Evolutionary conservation across 768 basidiomycete species (phyloP), one percentile per base, ranked within the genome.

Genomic region (Boletus edulis): DNA sequence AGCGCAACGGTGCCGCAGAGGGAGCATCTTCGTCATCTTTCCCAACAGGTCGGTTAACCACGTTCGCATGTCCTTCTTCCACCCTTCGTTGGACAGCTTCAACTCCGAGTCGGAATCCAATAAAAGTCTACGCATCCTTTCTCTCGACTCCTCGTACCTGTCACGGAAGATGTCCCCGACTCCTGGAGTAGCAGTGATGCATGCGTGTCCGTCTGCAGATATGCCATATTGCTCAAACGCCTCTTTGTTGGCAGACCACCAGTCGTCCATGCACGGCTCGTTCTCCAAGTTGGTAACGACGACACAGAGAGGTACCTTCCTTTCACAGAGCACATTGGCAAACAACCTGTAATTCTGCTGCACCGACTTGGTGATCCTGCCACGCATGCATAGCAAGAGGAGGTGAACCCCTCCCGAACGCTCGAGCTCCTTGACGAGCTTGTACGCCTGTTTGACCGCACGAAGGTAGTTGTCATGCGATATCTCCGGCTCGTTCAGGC

Each of bases 281-380:
- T 66, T 70, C 59, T 76, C 78, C 38, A 79, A 62, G 41, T 75
- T 60, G 9, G 75, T 78, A 37, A 78, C 54, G 29, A 70, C 70
- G n/a, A 79, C 43, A 2, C 68, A 64, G 18, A 73, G 64, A 2
- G 78, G 76, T 29, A 77, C 75, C 32, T 67, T 51, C 40, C 53
- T 54, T 31, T 66, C 68, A 46, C 78, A 78, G 17, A 78, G 65
- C n/a, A 77, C 64, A 6, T 76, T 64, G 49, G 56, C 57, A 53
- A 77, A 76, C 31, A 77, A 37, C 37, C 51, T 64, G 66, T 74
- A 79, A 53, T 77, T 79, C 49, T 70, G 69, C 38, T 69, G 60
- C 49, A 71, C 62, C 1, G 70, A 59, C 22, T 69, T 67, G 8
- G 65, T 75, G 59, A 78, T 68, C 58, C 75, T 67, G 9, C 67